Conservation (phyloP, 345 rosid genomes). For the Triadica sebifera region DNA sequence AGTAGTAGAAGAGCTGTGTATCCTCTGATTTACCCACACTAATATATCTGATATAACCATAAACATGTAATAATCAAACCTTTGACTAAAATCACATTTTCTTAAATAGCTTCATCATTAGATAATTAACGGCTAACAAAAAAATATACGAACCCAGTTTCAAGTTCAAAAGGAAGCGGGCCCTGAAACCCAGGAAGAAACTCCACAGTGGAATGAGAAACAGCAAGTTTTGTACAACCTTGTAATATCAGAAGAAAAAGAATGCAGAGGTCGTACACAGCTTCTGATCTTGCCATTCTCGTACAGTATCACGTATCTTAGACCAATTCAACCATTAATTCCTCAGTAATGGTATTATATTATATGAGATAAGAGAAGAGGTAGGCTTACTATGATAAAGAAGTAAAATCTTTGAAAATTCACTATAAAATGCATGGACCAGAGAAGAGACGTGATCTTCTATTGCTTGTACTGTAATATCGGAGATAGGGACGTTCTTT, state of each 20-base stretch:
- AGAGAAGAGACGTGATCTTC: neutral
- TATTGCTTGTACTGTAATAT: neutral
- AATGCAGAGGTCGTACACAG: neutral
- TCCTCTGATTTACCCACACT: slow-evolving; percentile 27
- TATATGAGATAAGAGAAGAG: neutral
- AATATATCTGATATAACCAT: slow-evolving; percentile 16
- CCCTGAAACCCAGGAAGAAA: slow-evolving; percentile 24
- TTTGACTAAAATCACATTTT: neutral
- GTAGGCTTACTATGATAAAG: neutral
- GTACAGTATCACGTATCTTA: neutral
- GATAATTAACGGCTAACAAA: neutral
- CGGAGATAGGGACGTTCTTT: neutral
- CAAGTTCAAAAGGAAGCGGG: slow-evolving; percentile 23
- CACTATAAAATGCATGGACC: neutral
- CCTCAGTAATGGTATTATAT: neutral
- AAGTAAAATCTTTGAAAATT: no score
- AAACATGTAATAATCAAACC: neutral
- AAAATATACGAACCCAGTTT: slow-evolving; percentile 22
- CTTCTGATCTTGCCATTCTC: neutral
- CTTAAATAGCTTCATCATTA: neutral
- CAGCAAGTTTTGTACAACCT: neutral
- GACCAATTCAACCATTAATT: neutral
- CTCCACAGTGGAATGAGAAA: neutral
- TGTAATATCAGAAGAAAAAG: neutral
- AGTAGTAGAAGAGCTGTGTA: slow-evolving; percentile 29